Evolutionary conservation across 495 filamentous ascomycete species (phyloP), one percentile per base, ranked within the genome.

Genomic region (Trichocladium antarcticum): DNA sequence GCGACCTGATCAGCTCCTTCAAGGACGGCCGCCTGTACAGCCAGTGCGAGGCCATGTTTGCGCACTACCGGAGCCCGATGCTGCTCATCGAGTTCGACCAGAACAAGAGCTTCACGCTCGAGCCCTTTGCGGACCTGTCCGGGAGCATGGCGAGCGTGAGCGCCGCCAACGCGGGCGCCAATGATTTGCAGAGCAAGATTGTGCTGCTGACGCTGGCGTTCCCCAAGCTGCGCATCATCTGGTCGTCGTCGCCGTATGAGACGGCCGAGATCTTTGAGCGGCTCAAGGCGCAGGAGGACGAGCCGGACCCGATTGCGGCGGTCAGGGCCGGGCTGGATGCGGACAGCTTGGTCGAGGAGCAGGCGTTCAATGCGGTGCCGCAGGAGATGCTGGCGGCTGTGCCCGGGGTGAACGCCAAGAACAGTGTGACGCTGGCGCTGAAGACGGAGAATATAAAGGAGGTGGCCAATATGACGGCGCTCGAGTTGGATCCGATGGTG

Each of bases 41-140:
- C 58, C 92, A 98, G 68, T 82, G 83, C 20, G 93, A 98, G 68
- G 83, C 83, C 17, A 96, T 98, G 93, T 78, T 90, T 28, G 77
- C 84, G 57, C 79, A 97, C 68, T 98, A 98, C 77, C 84, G 85
- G 57, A 79, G 67, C 54, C 87, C 90, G 0, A 84, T 97, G 75
- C 81, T 98, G 3, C 74, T 98, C 28, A 95, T 98, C 56, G 92
- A 98, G 62, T 98, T 98, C 66, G 89, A 97, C 65, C 85, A 94
- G 61, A 88, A 94, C 68, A 95, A 95, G 60, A 87, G 85, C 17
- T 98, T 98, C 65, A 97, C 87, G 9, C 83, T 98, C 14, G 92
- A 97, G 65, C 86, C 87, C 0, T 95, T 94, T 61, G 83, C 86
- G 10, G 86, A 87, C 47, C 72, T 87, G 2, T 84, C 83, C 22